phyloP scores from a whole-genome alignment of 2,329 filamentous ascomycete species.

The Elsinoe perseae region DNA sequence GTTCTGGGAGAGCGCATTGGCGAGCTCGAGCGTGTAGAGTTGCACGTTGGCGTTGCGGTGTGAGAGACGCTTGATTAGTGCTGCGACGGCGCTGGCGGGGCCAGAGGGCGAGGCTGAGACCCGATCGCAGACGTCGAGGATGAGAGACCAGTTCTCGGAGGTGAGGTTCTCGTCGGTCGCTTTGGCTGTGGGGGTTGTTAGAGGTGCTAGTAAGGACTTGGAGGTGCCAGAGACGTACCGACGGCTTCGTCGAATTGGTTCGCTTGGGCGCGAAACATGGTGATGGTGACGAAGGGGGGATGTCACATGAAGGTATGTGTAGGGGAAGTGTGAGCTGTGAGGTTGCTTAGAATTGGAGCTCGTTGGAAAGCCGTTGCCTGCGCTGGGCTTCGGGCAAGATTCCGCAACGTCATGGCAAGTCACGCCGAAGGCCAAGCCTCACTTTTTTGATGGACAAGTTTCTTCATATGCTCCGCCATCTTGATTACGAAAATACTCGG shows the following conservation, averaged over 20 bases:
- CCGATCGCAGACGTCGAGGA: constrained; percentile 43
- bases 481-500: background rate
- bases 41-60: constrained; percentile 95
- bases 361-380: constrained; percentile 13
- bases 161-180: constrained; percentile 98
- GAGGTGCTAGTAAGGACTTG: constrained; percentile 7
- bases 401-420: constrained; percentile 11
- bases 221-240: constrained; percentile 41
- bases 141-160: constrained; percentile 67
- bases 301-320: background rate
- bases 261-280: constrained; percentile 40
- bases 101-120: constrained; percentile 30
- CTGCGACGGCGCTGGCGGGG: constrained; percentile 56
- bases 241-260: constrained; percentile 63
- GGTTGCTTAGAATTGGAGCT: constrained; percentile 1
- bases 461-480: constrained; percentile 12
- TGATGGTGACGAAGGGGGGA: background rate
- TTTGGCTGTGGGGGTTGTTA: constrained; percentile 47
- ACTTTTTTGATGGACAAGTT: background rate
- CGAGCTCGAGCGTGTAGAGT: constrained; percentile 88
- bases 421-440: constrained; percentile 6
- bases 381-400: background rate
- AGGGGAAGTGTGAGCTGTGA: background rate
- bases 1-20: constrained; percentile 86
- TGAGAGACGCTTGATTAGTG: constrained; percentile 83